Evolutionary conservation across 352 stramenopile genomes (phyloP).

Genomic region (Phytophthora gonapodyides): DNA sequence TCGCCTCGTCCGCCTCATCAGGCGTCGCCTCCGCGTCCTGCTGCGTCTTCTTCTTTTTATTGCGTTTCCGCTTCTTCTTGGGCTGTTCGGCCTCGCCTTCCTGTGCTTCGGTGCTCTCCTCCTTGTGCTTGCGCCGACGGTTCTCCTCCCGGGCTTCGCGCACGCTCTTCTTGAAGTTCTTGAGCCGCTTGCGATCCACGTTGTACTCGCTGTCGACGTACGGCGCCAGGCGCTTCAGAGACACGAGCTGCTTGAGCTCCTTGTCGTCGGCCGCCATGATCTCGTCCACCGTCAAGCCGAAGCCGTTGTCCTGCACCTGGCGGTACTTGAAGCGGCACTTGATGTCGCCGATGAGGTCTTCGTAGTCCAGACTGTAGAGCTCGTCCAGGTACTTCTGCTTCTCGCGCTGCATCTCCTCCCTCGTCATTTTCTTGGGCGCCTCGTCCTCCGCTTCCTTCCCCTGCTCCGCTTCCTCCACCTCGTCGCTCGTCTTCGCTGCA

Average conservation of each 20-base stretch:
- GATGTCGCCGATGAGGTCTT: constrained; percentile 98
- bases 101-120: constrained; percentile 21
- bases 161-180: constrained; percentile 74
- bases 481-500: constrained; percentile 29
- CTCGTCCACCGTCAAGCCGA: constrained; percentile 96
- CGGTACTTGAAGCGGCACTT: constrained; percentile 99
- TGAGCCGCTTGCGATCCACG: constrained; percentile 74
- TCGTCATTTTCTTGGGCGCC: constrained; percentile 53
- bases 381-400: constrained; percentile 96
- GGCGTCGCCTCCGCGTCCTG: constrained; percentile 24
- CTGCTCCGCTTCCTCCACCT: constrained; percentile 42
- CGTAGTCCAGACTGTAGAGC: constrained; percentile 98
- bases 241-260: constrained; percentile 96
- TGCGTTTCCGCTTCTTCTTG: constrained; percentile 78
- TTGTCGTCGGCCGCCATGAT: constrained; percentile 98
- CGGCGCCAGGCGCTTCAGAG: constrained; percentile 96
- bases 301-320: constrained; percentile 94
- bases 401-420: constrained; percentile 70
- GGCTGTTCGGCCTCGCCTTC: constrained; percentile 29
- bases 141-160: constrained; percentile 43
- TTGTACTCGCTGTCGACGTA: constrained; percentile 90
- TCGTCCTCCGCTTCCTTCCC: constrained; percentile 51
- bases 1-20: constrained; percentile 14
- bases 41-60: constrained; percentile 56
- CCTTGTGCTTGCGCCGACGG: constrained; percentile 41